Evolutionary conservation across 371 early-diverging fungal species (phyloP).

Genomic region (Chytridium lagenaria): DNA sequence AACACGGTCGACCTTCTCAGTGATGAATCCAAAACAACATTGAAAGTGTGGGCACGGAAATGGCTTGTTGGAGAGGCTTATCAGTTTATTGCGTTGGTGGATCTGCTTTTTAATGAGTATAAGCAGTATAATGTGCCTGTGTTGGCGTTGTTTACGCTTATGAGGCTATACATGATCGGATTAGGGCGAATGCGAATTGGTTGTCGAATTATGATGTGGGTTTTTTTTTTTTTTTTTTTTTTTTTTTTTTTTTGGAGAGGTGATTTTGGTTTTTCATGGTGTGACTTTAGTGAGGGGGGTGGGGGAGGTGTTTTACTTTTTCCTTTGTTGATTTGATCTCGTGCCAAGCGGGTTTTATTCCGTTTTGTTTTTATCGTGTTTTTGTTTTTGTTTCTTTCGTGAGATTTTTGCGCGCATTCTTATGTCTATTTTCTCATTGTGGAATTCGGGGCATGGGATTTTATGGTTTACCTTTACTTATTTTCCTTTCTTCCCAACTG

Average conservation of each 20-base stretch:
- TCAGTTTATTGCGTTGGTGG: constrained; percentile 48
- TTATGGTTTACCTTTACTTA: no score
- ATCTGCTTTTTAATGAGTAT: constrained; percentile 53
- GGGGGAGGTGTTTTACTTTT: constrained; percentile 16
- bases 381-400: not conserved
- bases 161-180: constrained; percentile 45
- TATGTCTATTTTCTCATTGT: not conserved
- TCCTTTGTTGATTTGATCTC: not conserved
- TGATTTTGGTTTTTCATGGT: no score
- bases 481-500: no score
- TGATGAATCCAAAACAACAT: constrained; percentile 49
- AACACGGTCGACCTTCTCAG: constrained; percentile 41
- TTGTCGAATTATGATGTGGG: constrained; percentile 33
- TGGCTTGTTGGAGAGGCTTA: constrained; percentile 55
- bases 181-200: constrained; percentile 39
- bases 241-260: not conserved
- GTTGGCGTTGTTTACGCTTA: constrained; percentile 45
- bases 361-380: not conserved
- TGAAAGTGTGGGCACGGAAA: constrained; percentile 36
- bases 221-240: not conserved
- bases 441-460: no score
- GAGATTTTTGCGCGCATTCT: not conserved
- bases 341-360: not conserved
- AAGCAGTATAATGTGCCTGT: constrained; percentile 49
- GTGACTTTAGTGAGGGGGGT: no score